Percentiles rank a stretch among this genome's conserved stretches.
These are phyloP conservation scores for Trichophyton rubrum DNA, from an alignment of 2,329 filamentous ascomycete genomes.

Conservation along the genomic window DNA sequence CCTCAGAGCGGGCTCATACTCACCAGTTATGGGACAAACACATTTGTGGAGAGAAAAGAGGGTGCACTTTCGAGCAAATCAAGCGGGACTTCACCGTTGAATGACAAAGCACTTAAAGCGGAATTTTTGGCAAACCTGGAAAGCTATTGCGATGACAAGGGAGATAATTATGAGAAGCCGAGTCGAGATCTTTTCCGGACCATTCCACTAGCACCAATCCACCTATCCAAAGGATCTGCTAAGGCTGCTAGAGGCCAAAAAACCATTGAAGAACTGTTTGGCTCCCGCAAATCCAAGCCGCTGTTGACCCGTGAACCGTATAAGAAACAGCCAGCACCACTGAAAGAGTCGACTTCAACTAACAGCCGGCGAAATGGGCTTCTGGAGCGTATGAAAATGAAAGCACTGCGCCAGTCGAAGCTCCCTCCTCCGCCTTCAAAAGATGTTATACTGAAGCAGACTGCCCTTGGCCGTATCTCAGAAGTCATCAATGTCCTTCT, in stretches of 20 bases:
- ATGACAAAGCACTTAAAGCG: constrained; percentile 38
- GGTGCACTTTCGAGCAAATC: constrained; percentile 4
- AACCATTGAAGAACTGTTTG: background rate
- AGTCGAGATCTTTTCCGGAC: constrained; percentile 23
- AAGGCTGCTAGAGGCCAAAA: background rate
- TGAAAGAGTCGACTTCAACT: constrained; percentile 17
- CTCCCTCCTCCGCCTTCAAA: constrained; percentile 36
- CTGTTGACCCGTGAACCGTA: constrained; percentile 20
- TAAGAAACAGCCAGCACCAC: constrained; percentile 10
- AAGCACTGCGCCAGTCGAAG: constrained; percentile 44
- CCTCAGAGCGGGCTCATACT: constrained; percentile 23
- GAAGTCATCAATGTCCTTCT: constrained; percentile 56
- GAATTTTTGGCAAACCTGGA: constrained; percentile 40
- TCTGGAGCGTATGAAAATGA: constrained; percentile 62
- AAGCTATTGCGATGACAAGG: constrained; percentile 33
- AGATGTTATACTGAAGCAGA: constrained; percentile 47
- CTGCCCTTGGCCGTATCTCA: constrained; percentile 54
- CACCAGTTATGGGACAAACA: constrained; percentile 30
- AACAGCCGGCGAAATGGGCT: constrained; percentile 45
- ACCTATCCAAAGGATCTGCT: constrained; percentile 15
- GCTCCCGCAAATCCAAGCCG: constrained; percentile 21
- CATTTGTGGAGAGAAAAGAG: constrained; percentile 25
- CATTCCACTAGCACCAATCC: constrained; percentile 25
- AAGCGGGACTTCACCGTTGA: constrained; percentile 16
- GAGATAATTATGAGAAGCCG: constrained; percentile 22